Percentiles rank a stretch among this genome's conserved stretches.
These are phyloP conservation scores for Leishmania turanica DNA, from an alignment of 208 protist genomes.

Conservation along the genomic window DNA sequence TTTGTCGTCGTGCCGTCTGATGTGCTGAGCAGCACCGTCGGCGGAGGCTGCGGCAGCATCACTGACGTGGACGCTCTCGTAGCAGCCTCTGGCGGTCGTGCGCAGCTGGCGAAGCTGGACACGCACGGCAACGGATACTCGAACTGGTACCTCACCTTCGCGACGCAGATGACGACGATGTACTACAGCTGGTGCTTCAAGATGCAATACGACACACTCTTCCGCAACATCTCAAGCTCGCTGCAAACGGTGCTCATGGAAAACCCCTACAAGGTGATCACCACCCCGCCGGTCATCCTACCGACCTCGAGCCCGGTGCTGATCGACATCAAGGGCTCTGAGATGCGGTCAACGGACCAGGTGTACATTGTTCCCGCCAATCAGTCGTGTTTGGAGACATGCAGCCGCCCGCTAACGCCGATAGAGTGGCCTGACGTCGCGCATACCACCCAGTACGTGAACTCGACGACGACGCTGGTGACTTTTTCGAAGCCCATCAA, in stretches of 20 bases:
- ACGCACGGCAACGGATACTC: slow-evolving; percentile 38
- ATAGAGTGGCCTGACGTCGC: slow-evolving; percentile 36
- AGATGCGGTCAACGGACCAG: slow-evolving; percentile 47
- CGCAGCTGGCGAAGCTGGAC: slow-evolving; percentile 35
- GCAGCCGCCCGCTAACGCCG: slow-evolving; percentile 55
- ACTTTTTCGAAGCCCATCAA: slow-evolving; percentile 43
- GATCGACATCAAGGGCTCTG: slow-evolving; percentile 61
- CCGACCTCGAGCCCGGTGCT: slow-evolving; percentile 40
- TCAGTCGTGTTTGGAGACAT: slow-evolving; percentile 75
- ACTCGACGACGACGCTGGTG: slow-evolving; percentile 49
- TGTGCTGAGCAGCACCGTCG: not conserved
- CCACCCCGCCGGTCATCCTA: slow-evolving; percentile 56
- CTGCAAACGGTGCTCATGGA: slow-evolving; percentile 39
- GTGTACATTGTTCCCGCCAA: slow-evolving; percentile 59
- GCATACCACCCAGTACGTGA: slow-evolving; percentile 48
- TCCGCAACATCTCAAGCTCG: slow-evolving; percentile 38
- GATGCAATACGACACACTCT: slow-evolving; percentile 48
- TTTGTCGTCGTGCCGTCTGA: slow-evolving; percentile 52
- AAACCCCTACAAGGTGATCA: slow-evolving; percentile 52
- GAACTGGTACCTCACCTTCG: slow-evolving; percentile 73
- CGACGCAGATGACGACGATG: slow-evolving; percentile 24
- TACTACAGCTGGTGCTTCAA: slow-evolving; percentile 75
- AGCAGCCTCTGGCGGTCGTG: slow-evolving; percentile 22
- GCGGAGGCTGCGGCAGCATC: slow-evolving; percentile 27
- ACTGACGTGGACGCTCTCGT: slow-evolving; percentile 24